Conservation (phyloP, 1,139 yeast species). For the Arxiozyma slooffiae region DNA sequence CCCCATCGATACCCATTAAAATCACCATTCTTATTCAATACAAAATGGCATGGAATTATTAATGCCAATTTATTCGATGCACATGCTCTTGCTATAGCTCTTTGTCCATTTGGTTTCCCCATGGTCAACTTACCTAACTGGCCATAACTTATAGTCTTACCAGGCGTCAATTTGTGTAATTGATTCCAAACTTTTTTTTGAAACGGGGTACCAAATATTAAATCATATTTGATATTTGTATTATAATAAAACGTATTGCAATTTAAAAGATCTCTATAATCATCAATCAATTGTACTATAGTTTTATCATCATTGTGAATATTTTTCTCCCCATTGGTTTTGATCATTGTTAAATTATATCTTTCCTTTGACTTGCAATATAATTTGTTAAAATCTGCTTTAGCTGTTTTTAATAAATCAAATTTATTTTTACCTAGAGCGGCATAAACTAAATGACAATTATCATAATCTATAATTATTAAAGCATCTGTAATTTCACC, state of each 20-base stretch:
- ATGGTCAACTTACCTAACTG: slow-evolving; percentile 15
- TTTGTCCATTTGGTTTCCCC: slow-evolving; percentile 15
- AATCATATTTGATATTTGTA: slow-evolving; percentile 12
- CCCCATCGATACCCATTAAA: slow-evolving; percentile 23
- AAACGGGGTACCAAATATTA: slow-evolving; percentile 23
- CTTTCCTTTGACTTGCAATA: slow-evolving; percentile 7
- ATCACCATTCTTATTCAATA: slow-evolving; percentile 16
- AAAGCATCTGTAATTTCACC: slow-evolving; percentile 3
- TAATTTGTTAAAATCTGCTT: slow-evolving; percentile 10
- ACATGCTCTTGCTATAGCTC: slow-evolving; percentile 27
- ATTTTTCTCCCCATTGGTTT: not conserved
- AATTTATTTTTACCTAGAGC: slow-evolving; percentile 15
- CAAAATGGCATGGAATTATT: slow-evolving; percentile 26
- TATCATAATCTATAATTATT: not conserved
- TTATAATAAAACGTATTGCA: not conserved
- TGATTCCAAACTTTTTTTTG: slow-evolving; percentile 24
- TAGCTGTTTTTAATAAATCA: slow-evolving; percentile 8
- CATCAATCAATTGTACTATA: not conserved
- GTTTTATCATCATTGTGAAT: not conserved
- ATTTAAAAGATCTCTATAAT: not conserved
- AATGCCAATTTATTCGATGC: slow-evolving; percentile 22
- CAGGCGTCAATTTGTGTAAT: slow-evolving; percentile 13
- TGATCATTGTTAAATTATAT: slow-evolving; percentile 5
- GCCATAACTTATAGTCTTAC: slow-evolving; percentile 17
- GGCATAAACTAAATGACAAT: slow-evolving; percentile 14